These are phyloP conservation scores for Chimonanthus praecox DNA, from an alignment of 164 flowering plant genomes.

Conservation along the genomic window DNA sequence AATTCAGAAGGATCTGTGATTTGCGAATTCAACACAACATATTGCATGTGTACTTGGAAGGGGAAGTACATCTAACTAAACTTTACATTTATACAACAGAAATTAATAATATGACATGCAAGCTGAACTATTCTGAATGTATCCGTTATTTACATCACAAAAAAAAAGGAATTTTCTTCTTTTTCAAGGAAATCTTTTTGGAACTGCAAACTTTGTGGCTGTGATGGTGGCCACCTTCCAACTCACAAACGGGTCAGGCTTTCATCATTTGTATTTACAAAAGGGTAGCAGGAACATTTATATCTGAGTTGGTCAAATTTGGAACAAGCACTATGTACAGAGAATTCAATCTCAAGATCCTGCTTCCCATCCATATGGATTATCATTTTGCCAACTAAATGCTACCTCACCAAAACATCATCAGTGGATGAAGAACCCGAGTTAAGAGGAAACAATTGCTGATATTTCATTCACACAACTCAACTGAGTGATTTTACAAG, in stretches of 20 bases:
- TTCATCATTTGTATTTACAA: not conserved
- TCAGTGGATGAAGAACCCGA: not conserved
- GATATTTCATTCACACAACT: not conserved
- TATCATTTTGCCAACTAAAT: not conserved
- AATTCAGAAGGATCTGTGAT: too few species aligned
- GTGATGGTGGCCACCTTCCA: too few species aligned
- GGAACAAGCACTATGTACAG: not conserved
- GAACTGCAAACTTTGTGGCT: too few species aligned
- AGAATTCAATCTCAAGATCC: not conserved
- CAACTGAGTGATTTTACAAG: not conserved
- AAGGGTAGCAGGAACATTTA: not conserved
- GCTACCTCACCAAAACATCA: not conserved
- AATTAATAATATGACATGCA: too few species aligned
- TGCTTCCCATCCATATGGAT: slow-evolving; percentile 2
- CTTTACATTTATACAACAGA: too few species aligned
- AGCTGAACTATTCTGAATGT: too few species aligned
- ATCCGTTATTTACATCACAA: not conserved
- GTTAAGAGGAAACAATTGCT: not conserved
- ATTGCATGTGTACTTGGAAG: too few species aligned
- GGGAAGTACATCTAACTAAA: too few species aligned
- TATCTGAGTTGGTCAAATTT: not conserved
- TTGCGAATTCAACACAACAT: too few species aligned
- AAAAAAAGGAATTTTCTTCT: too few species aligned
- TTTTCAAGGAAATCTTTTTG: too few species aligned
- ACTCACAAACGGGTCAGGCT: too few species aligned